A percentile compares a stretch with the other conserved stretches of the same genome.
Conservation (phyloP, 2,329 filamentous ascomycete genomes). For the Colletotrichum kahawae region DNA sequence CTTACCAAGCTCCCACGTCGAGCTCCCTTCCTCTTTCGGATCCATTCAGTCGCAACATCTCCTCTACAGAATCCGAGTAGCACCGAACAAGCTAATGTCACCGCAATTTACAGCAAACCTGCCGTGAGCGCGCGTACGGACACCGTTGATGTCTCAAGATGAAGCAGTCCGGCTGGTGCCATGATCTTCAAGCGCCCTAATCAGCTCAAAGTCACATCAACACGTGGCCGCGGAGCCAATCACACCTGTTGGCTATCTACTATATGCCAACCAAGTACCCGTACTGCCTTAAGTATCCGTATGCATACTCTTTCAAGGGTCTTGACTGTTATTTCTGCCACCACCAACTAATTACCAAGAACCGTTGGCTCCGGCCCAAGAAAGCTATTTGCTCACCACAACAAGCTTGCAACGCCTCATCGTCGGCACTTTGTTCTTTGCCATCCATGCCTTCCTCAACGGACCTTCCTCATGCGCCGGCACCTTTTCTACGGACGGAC, state of each 20-base stretch:
- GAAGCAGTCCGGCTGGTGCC: neutral
- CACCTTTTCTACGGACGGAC: neutral
- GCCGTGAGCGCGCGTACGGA: neutral
- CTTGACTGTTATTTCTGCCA: neutral
- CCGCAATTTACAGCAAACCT: neutral
- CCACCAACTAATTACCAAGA: neutral
- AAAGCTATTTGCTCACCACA: neutral
- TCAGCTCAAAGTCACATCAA: neutral
- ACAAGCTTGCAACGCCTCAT: neutral
- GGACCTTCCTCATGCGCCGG: neutral
- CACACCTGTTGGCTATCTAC: neutral
- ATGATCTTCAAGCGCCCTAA: neutral
- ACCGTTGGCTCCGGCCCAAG: neutral
- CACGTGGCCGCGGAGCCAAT: neutral
- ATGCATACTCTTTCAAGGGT: neutral
- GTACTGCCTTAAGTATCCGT: neutral
- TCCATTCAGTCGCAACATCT: neutral
- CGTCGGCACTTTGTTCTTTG: neutral
- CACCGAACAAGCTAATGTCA: neutral
- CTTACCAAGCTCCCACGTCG: neutral
- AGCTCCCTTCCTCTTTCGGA: neutral
- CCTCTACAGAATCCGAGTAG: neutral
- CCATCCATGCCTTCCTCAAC: neutral
- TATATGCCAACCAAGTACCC: neutral
- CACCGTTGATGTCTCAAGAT: conserved; percentile 6